Conservation (phyloP, 345 rosid genomes). For the Passiflora organensis region DNA sequence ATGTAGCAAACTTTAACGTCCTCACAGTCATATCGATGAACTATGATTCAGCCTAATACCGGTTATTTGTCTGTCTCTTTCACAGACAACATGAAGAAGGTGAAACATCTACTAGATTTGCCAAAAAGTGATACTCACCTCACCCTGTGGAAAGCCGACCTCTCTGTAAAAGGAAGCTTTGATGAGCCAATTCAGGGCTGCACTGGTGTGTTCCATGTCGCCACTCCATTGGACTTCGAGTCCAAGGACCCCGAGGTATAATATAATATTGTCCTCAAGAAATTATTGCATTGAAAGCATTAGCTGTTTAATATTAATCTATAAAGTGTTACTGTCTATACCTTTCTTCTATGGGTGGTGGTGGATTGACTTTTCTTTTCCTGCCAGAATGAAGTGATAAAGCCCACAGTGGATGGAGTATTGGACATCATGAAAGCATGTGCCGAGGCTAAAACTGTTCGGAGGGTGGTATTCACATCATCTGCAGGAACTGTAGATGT, state of each 20-base stretch:
- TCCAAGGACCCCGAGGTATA: conserved; percentile 81
- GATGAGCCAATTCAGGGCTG: conserved; percentile 76
- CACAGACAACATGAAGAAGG: conserved; percentile 61
- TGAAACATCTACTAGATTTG: conserved; percentile 69
- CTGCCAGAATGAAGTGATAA: conserved; percentile 80
- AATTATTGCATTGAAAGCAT: neutral
- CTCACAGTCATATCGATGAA: too few relatives aligned
- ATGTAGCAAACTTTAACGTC: too few relatives aligned
- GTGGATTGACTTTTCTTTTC: neutral
- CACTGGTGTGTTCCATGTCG: conserved; percentile 83
- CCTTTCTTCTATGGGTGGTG: neutral
- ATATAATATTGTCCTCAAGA: neutral
- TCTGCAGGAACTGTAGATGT: conserved; percentile 88
- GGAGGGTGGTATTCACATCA: conserved; percentile 70
- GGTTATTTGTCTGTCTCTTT: too few relatives aligned
- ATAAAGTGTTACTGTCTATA: too few relatives aligned
- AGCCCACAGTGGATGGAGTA: conserved; percentile 72
- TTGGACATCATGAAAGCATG: conserved; percentile 77
- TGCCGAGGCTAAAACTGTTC: conserved; percentile 55
- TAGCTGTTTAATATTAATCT: too few relatives aligned
- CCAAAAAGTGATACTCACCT: conserved; percentile 61
- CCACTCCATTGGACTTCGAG: conserved; percentile 95
- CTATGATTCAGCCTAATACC: too few relatives aligned
- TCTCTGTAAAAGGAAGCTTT: conserved; percentile 63
- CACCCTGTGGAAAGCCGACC: conserved; percentile 83